These are phyloP conservation scores for Hyaloscypha variabilis DNA, from an alignment of 495 filamentous ascomycete species.

Conservation along the genomic window DNA sequence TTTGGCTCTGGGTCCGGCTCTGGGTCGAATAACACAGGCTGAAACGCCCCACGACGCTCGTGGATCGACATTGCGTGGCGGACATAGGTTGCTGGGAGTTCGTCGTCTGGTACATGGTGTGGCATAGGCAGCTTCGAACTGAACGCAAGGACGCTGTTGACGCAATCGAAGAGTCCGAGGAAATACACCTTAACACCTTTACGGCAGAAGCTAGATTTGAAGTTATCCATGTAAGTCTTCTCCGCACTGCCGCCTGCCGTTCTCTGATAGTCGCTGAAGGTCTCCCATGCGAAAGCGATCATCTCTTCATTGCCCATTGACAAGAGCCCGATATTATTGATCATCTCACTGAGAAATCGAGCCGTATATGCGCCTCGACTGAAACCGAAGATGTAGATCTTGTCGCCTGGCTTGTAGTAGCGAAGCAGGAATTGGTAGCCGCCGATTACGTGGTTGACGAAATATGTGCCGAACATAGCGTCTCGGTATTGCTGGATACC, in stretches of 20 bases:
- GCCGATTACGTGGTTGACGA: constrained; percentile 81
- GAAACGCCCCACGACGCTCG: constrained; percentile 69
- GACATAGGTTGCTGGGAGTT: constrained; percentile 45
- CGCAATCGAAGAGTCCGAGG: constrained; percentile 61
- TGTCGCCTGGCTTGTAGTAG: constrained; percentile 77
- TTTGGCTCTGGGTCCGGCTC: not conserved
- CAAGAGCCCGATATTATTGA: constrained; percentile 79
- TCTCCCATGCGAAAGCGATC: constrained; percentile 84
- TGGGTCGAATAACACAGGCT: constrained; percentile 9
- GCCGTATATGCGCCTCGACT: constrained; percentile 84
- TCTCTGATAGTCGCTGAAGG: constrained; percentile 67
- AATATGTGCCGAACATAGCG: constrained; percentile 72
- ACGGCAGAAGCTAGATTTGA: constrained; percentile 5
- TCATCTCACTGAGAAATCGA: constrained; percentile 84
- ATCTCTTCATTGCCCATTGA: constrained; percentile 86
- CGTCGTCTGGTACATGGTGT: constrained; percentile 44
- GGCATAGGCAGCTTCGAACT: constrained; percentile 21
- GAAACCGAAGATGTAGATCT: constrained; percentile 85
- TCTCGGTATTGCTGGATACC: not conserved
- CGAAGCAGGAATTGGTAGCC: constrained; percentile 90
- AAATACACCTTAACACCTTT: constrained; percentile 41
- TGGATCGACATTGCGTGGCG: constrained; percentile 80
- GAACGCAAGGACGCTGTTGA: constrained; percentile 62
- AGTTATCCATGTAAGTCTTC: constrained; percentile 14
- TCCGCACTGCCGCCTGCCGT: constrained; percentile 44